These are phyloP conservation scores for Thelonectria rubi DNA, from an alignment of 2,329 filamentous ascomycete genomes.

Conservation along the genomic window DNA sequence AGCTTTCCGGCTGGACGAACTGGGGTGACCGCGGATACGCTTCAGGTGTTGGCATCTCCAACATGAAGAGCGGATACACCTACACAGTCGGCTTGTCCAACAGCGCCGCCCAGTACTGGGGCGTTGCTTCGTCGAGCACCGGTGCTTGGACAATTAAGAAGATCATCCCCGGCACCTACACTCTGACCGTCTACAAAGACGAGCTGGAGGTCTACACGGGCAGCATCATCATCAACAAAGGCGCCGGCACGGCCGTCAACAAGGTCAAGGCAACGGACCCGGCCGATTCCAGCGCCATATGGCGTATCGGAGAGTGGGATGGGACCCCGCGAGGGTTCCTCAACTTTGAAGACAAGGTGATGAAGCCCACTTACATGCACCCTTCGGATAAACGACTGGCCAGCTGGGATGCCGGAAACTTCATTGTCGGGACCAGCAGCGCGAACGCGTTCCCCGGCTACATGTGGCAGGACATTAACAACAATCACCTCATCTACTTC, in stretches of 20 bases:
- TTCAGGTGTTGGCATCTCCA: conserved; percentile 45
- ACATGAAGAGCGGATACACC: conserved; percentile 50
- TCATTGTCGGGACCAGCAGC: conserved; percentile 48
- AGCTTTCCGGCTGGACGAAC: conserved; percentile 46
- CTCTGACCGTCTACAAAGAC: conserved; percentile 47
- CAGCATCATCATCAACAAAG: conserved; percentile 42
- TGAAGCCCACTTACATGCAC: conserved; percentile 55
- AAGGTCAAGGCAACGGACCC: conserved; percentile 45
- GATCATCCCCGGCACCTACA: conserved; percentile 46
- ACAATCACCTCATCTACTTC: conserved; percentile 53
- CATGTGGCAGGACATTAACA: conserved; percentile 54
- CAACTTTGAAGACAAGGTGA: conserved; percentile 49
- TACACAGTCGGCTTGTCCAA: conserved; percentile 51
- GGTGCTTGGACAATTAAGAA: conserved; percentile 45
- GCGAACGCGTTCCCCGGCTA: conserved; percentile 51
- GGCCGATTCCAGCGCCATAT: conserved; percentile 45
- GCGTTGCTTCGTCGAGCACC: conserved; percentile 33
- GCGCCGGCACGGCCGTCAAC: conserved; percentile 41
- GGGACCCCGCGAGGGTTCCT: conserved; percentile 48
- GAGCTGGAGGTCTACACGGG: conserved; percentile 45
- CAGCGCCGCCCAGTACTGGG: conserved; percentile 50
- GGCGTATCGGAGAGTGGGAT: conserved; percentile 51
- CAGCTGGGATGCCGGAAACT: conserved; percentile 45
- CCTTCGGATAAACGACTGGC: conserved; percentile 47
- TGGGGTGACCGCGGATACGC: conserved; percentile 42